phyloP scores from a whole-genome alignment of 495 filamentous ascomycete genomes.

The Lasiosphaeria ovina region DNA sequence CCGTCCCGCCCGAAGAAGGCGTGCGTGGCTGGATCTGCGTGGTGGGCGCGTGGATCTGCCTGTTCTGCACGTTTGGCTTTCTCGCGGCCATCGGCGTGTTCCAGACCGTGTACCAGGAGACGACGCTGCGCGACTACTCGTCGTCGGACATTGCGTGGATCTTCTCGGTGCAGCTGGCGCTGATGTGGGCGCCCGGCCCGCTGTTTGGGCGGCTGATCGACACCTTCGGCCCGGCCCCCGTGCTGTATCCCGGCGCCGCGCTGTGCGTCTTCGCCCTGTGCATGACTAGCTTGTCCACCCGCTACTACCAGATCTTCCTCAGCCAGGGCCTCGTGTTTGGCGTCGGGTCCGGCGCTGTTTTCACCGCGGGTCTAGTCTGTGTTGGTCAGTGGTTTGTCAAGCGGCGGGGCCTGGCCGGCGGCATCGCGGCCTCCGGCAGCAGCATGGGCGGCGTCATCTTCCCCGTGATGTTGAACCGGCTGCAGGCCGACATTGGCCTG shows the following conservation, averaged over 20 bases:
- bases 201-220: slow-evolving; percentile 62
- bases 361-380: slow-evolving; percentile 60
- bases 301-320: slow-evolving; percentile 66
- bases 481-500: slow-evolving; percentile 65
- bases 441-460: slow-evolving; percentile 67
- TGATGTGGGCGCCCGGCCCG: too few relatives aligned
- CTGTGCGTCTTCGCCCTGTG: slow-evolving; percentile 69
- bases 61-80: too few relatives aligned
- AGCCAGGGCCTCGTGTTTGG: slow-evolving; percentile 54
- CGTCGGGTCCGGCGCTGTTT: slow-evolving; percentile 60
- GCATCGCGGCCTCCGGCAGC: slow-evolving; percentile 64
- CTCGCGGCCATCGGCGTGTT: too few relatives aligned
- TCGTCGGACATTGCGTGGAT: too few relatives aligned
- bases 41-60: too few relatives aligned
- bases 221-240: slow-evolving; percentile 61
- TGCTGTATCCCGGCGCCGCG: slow-evolving; percentile 58
- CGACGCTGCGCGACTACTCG: too few relatives aligned
- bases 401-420: slow-evolving; percentile 64
- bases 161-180: too few relatives aligned
- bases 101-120: too few relatives aligned
- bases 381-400: slow-evolving; percentile 68
- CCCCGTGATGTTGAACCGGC: slow-evolving; percentile 65
- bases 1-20: too few relatives aligned
- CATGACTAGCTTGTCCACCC: slow-evolving; percentile 62
- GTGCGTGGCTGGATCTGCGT: too few relatives aligned